Percentiles rank a stretch among this genome's conserved stretches.
Conservation (phyloP, 2,329 filamentous ascomycete species). For the Cordyceps cateniannulata region DNA sequence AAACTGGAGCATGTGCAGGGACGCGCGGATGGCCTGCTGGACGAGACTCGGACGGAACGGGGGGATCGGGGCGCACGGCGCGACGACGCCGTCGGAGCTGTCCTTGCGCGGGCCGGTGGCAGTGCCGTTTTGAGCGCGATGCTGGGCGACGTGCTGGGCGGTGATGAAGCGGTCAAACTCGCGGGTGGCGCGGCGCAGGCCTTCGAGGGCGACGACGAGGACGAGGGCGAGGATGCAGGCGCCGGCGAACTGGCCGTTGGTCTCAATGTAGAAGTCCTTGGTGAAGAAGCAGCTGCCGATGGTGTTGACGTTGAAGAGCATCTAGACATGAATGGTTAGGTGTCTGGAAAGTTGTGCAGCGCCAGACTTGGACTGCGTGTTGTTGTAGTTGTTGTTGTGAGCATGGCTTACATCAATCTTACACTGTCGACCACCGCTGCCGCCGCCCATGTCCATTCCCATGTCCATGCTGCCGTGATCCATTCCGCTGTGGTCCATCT, state of each 20-base stretch:
- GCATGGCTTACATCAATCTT: conserved; percentile 33
- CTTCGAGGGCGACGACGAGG: conserved; percentile 67
- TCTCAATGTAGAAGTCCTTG: conserved; percentile 61
- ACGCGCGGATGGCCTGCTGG: conserved; percentile 61
- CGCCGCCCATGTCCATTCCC: conserved; percentile 16
- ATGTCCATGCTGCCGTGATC: conserved; percentile 17
- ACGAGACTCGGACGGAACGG: conserved; percentile 50
- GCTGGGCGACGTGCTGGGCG: conserved; percentile 39
- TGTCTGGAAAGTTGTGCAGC: not conserved
- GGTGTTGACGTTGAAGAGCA: conserved; percentile 76
- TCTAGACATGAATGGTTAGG: conserved; percentile 38
- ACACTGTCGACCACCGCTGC: conserved; percentile 24
- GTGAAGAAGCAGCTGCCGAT: conserved; percentile 68
- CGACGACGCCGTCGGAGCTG: conserved; percentile 12
- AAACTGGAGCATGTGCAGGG: conserved; percentile 66
- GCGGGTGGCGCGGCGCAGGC: conserved; percentile 61
- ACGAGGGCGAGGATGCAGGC: conserved; percentile 72
- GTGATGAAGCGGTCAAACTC: conserved; percentile 67
- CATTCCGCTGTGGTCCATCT: conserved; percentile 12
- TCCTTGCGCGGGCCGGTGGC: conserved; percentile 18
- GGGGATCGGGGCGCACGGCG: conserved; percentile 17
- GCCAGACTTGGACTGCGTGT: not conserved
- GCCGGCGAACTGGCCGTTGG: conserved; percentile 66
- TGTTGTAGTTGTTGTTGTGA: no score
- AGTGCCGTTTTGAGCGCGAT: conserved; percentile 14